Evolutionary conservation across 208 protist genomes (phyloP).

Genomic region (Trypanosoma boissoni): DNA sequence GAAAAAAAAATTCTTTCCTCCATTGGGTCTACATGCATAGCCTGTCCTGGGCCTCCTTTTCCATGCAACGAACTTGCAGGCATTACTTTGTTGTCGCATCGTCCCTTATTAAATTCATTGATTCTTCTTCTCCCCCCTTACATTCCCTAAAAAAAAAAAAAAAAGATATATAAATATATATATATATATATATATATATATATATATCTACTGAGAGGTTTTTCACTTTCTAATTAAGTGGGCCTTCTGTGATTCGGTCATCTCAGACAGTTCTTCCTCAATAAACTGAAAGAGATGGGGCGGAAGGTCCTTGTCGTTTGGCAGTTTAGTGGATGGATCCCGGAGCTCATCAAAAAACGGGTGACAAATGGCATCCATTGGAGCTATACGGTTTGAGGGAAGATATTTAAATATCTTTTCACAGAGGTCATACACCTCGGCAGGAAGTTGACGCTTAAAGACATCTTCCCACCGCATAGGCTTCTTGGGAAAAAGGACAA

Average conservation of each 20-base stretch:
- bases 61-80: no score
- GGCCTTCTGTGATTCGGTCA: slow-evolving; percentile 57
- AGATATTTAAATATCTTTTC: slow-evolving; percentile 93
- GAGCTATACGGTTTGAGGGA: slow-evolving; percentile 81
- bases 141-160: no score
- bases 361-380: slow-evolving; percentile 93
- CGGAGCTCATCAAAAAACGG: slow-evolving; percentile 98
- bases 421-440: slow-evolving; percentile 93
- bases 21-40: no score
- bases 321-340: slow-evolving; percentile 63
- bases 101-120: no score
- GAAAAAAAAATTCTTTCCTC: no score
- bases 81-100: no score
- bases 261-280: slow-evolving; percentile 50
- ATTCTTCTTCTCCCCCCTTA: no score
- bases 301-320: slow-evolving; percentile 63
- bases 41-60: no score
- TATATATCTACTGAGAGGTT: no score
- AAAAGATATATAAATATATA: no score
- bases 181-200: no score
- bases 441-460: slow-evolving; percentile 48
- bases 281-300: slow-evolving; percentile 67
- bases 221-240: slow-evolving; percentile 35
- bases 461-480: slow-evolving; percentile 57
- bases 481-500: slow-evolving; percentile 49